Percentiles rank a stretch among this genome's conserved stretches.
Evolutionary conservation across 2,329 filamentous ascomycete genomes (phyloP).

Genomic region (Dothistroma septosporum): DNA sequence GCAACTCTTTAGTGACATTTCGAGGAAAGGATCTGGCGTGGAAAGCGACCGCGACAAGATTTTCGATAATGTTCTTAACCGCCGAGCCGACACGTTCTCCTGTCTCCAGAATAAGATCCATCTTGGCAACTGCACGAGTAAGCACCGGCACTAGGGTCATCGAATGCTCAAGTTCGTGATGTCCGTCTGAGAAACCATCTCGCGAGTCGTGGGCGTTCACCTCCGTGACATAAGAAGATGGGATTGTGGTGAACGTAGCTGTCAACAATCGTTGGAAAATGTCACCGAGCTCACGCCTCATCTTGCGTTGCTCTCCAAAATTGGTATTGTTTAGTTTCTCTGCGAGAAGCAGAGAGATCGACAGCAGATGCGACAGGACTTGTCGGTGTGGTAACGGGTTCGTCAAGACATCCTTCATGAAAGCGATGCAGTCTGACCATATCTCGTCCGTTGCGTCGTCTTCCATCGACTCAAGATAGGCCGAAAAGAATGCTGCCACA

Average conservation of each 20-base stretch:
- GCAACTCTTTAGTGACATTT: slow-evolving; percentile 67
- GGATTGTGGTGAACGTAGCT: slow-evolving; percentile 75
- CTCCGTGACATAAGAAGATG: slow-evolving; percentile 22
- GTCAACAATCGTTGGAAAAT: slow-evolving; percentile 82
- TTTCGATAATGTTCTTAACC: slow-evolving; percentile 74
- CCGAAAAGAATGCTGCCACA: slow-evolving; percentile 80
- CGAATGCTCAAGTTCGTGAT: slow-evolving; percentile 52
- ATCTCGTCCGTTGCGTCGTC: slow-evolving; percentile 98
- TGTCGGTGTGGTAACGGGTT: slow-evolving; percentile 96
- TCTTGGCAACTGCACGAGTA: slow-evolving; percentile 70
- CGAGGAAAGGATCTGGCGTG: slow-evolving; percentile 83
- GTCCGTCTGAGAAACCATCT: slow-evolving; percentile 32
- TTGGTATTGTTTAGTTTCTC: slow-evolving; percentile 98
- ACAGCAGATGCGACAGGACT: slow-evolving; percentile 76
- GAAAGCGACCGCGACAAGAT: slow-evolving; percentile 75
- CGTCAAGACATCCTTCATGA: slow-evolving; percentile 80
- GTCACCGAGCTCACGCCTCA: slow-evolving; percentile 89
- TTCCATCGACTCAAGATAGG: slow-evolving; percentile 84
- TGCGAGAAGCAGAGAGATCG: slow-evolving; percentile 84
- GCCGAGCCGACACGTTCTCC: slow-evolving; percentile 76
- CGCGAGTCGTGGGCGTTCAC: slow-evolving; percentile 17
- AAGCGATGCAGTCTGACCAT: slow-evolving; percentile 89
- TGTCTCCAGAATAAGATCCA: slow-evolving; percentile 79
- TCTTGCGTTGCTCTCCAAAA: slow-evolving; percentile 88
- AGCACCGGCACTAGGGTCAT: slow-evolving; percentile 73